Evolutionary conservation across 2,329 filamentous ascomycete genomes (phyloP), one percentile per base, ranked within the genome.

Genomic region (Trichophyton rubrum): DNA sequence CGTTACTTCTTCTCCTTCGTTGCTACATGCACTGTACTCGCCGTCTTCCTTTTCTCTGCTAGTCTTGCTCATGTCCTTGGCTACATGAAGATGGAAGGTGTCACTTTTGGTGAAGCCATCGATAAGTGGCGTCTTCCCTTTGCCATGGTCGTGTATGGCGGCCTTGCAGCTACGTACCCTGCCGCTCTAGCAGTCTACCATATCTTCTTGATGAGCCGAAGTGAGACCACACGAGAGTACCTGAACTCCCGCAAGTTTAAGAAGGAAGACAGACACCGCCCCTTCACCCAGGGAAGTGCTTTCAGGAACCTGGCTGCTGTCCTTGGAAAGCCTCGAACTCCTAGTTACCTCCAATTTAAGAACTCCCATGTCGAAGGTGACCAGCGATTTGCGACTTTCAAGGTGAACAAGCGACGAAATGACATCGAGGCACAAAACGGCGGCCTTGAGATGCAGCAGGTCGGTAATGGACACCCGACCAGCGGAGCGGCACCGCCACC

Each of bases 1-100:
- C 89, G 93, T 64, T 97, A 92, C 74, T 99, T 99, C 75, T 96
- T 97, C 72, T 83, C 88, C 9, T 99, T 96, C 73, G 85, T 99
- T 65, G 84, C 84, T 59, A 85, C 86, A 13, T 85, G 84, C n/a
- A 90, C 89, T 0, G 66, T 96, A 38, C 80, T 96, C 17, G 82
- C 86, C 0, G 70, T 90, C 15, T 92, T 88, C 68, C 80, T 97
- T 53, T 78, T 93, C 33, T 89, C 80, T 20, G 85, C 87, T 24
- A 90, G 85, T 63, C 78, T 96, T n/a, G 83, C 85, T 2, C 93
- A 97, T 70, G 79, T 96, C 40, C 76, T 92, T 49, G 77, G 88
- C 22, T 93, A 92, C 76, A 82, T 79, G 66, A 76, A 79, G 43
- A 80, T 79, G 20, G 79, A 90, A 64, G 70, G 77, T 24, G 77